phyloP scores from a whole-genome alignment of 306 rosid species.

The Acmispon strigosus region DNA sequence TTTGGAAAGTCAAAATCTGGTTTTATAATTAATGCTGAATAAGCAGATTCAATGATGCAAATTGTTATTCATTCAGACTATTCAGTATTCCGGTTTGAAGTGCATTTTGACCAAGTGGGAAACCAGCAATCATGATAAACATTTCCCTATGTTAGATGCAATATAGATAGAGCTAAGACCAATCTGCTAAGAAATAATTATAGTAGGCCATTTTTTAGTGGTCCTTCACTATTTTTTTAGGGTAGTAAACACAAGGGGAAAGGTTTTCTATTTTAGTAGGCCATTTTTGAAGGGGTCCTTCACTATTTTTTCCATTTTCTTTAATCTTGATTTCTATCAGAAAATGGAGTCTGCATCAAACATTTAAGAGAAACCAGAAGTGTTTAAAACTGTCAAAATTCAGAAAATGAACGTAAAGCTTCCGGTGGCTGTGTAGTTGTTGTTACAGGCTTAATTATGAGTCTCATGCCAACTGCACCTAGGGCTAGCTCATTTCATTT shows the following conservation, averaged over 20 bases:
- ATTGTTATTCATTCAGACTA: not conserved
- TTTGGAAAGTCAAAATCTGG: not conserved
- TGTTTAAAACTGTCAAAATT: slow-evolving; percentile 14
- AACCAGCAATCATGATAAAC: not conserved
- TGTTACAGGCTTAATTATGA: slow-evolving; percentile 9
- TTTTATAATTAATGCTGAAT: not conserved
- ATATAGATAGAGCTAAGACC: not conserved
- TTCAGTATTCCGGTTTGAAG: not conserved
- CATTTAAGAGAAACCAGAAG: slow-evolving; percentile 6
- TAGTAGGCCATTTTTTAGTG: not conserved
- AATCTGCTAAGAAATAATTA: not conserved
- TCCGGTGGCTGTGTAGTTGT: not conserved
- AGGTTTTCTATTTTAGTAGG: not conserved
- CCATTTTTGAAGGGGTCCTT: too few relatives aligned
- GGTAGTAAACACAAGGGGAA: not conserved
- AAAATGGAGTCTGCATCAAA: slow-evolving; percentile 6
- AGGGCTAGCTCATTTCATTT: not conserved
- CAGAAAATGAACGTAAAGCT: slow-evolving; percentile 19
- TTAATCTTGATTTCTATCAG: not conserved
- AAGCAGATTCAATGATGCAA: not conserved
- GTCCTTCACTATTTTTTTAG: too few relatives aligned
- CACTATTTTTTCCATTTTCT: not conserved
- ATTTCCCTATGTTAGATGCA: not conserved
- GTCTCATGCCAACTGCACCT: slow-evolving; percentile 23
- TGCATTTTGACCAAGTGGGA: not conserved